Base-by-base conservation (phyloP, 495 filamentous ascomycete species). In the Daldinia vernicosa region DNA sequence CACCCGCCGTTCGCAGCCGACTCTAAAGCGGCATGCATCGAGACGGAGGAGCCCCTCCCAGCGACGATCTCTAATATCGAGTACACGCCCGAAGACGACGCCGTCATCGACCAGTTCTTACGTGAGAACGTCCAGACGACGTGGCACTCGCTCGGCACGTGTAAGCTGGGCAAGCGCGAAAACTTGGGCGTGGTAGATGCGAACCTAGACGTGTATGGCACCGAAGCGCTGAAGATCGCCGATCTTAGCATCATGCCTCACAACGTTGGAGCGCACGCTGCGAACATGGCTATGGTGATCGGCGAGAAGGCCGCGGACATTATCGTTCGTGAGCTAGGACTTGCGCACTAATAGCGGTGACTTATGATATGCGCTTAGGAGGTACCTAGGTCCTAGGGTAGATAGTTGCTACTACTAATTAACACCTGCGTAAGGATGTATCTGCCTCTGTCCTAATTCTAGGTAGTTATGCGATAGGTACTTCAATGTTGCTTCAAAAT, bases 131-230 rank as follows among this genome's bases (percentile, higher is more conserved):
- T 84, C 17, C 65, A 63, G 40, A 81, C 82, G 8, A 84, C 82
- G 1, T 86, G 84, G 84, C 85, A 87, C 66, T 78, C 78, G 22
- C 66, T 87, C 50, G 84, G 84, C 4, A 85, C 82, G 8, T 80
- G 76, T 43, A 80, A 78, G 63, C 82, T 83, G 80, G 78, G 69
- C 4, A 75, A 76, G 50, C 53, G 30, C 27, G 52, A 55, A 11
- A 88, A 74, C 17, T 4, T 47, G 1, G 43, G 43, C 19, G 43
- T 47, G 1, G 43, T 47, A 9, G 43, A 24, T 22, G 17, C 43
- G 19, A 24, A 22, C 17, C 19, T 47, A 11, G 1, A 47, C 8
- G 43, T 47, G 1, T 47, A 47, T 12, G 43, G 43, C 8, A 9
- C 14, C 1, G 43, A 22, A 1, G 8, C 43, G 8, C 43, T 47